phyloP scores from a whole-genome alignment of 2,329 filamentous ascomycete species.

The Aspergillus thermomutatus region DNA sequence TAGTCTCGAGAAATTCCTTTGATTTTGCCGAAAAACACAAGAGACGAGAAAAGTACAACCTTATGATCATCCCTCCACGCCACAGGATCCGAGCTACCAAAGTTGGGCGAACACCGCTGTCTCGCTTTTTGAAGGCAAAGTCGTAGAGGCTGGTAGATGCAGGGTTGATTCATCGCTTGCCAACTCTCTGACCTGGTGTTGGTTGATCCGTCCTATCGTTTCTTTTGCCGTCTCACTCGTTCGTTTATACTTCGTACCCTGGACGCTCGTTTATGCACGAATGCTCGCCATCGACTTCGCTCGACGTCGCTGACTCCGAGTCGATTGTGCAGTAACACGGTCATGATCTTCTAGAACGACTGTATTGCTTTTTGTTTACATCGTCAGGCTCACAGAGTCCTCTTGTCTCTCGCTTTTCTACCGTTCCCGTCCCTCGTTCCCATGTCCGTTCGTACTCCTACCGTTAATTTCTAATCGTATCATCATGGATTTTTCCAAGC shows the following conservation, averaged over 20 bases:
- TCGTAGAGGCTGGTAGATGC: not conserved
- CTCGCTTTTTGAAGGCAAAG: not conserved
- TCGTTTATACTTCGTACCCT: not conserved
- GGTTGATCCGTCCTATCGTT: not conserved
- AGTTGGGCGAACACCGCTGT: too few species aligned
- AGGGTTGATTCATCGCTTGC: not conserved
- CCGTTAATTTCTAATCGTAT: constrained; percentile 10
- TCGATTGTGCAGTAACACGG: not conserved
- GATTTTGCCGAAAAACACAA: not conserved
- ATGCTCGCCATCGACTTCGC: too few species aligned
- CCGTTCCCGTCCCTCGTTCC: not conserved
- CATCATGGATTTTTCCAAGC: not conserved
- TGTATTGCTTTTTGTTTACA: not conserved
- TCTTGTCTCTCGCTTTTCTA: constrained; percentile 16
- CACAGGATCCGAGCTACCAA: not conserved
- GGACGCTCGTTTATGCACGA: not conserved
- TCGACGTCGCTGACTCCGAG: too few species aligned
- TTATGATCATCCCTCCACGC: not conserved
- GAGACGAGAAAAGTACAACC: too few species aligned
- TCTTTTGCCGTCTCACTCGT: too few species aligned
- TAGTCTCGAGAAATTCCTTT: not conserved
- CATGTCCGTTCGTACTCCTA: not conserved
- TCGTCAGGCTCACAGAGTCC: not conserved
- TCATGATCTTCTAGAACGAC: not conserved
- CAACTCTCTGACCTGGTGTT: not conserved